Evolutionary conservation across 805 yeast species (phyloP), one percentile per base, ranked within the genome.

Genomic region (Kluyveromyces nonfermentans): DNA sequence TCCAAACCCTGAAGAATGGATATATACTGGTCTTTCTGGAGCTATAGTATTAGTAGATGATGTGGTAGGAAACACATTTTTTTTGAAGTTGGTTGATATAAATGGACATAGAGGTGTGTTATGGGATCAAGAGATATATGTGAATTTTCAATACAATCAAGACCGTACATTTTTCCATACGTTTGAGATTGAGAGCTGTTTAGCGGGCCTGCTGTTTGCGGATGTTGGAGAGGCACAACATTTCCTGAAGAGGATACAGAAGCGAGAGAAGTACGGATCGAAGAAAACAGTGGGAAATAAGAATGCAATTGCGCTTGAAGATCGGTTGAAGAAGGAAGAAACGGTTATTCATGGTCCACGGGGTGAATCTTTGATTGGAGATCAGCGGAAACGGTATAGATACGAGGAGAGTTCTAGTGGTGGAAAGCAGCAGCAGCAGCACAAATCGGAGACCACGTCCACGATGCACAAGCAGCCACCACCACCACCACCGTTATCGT

Each of bases 41-140:
- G 97, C 97, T 1, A 64, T 89, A 15, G 82, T 79, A 1, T 65
- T 93, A 7, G 96, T 85, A 16, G 96, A 93, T 61, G 98, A 93
- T 63, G 64, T 85, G 10, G 96, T 93, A 1, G 97, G 97, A 2
- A 90, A 90, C 62, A 87, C 96, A 0, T 88, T 85, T 57, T 93
- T 88, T 62, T 71, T 93, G 37, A 93, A 93, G 61, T 60, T 93
- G 42, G 94, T 93, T 6, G 98, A 93, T 57, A 78, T 90, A 28
- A 57, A 70, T 33, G 95, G 94, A 6, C 75, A 78, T 48, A 70
- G 83, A 35, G 97, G 97, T 31, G 95, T 93, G 0, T 51, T 93
- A 0, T 93, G 98, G 98, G 98, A 93, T 63, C 98, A 93, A 63
- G 98, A 93, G 63, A 65, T 93, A 40, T 90, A 85, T 56, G 80